These are phyloP conservation scores for Leptomonas pyrrhocoris DNA, from an alignment of 208 protist species.

Conservation along the genomic window DNA sequence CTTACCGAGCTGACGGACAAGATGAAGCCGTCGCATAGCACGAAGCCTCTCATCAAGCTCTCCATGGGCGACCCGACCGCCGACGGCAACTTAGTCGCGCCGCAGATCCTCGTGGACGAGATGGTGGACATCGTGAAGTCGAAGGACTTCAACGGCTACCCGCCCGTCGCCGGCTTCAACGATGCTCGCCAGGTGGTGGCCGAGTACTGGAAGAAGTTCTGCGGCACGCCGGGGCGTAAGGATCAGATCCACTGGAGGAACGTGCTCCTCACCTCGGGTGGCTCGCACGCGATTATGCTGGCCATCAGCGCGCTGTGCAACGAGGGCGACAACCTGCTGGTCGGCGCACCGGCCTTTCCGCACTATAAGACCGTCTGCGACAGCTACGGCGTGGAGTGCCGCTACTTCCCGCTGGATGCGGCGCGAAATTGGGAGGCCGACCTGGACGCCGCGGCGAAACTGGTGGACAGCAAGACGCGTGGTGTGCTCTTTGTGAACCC, in stretches of 20 bases:
- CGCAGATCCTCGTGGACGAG: conserved; percentile 42
- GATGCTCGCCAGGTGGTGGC: conserved; percentile 69
- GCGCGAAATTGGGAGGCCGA: conserved; percentile 89
- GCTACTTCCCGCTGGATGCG: conserved; percentile 67
- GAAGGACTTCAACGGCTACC: conserved; percentile 26
- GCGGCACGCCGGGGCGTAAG: conserved; percentile 47
- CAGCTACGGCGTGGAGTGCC: conserved; percentile 67
- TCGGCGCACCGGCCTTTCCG: conserved; percentile 91
- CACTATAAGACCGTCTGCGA: conserved; percentile 90
- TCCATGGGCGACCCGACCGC: conserved; percentile 68
- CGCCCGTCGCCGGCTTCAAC: conserved; percentile 45
- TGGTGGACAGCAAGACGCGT: conserved; percentile 84
- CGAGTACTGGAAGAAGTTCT: conserved; percentile 36
- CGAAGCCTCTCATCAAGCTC: conserved; percentile 45
- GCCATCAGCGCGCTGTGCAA: conserved; percentile 78
- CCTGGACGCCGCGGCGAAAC: conserved; percentile 49
- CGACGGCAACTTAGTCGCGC: conserved; percentile 71
- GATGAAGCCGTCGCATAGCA: conserved; percentile 40
- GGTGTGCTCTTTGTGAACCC: conserved; percentile 95
- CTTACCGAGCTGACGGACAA: conserved; percentile 79
- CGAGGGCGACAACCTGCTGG: conserved; percentile 89
- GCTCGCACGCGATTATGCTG: conserved; percentile 89
- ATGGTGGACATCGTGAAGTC: conserved; percentile 31
- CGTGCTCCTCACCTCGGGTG: conserved; percentile 77
- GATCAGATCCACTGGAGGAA: conserved; percentile 30